A percentile compares a stretch with the other conserved stretches of the same genome.
Conservation (phyloP, 2,329 filamentous ascomycete genomes). For the Pestalotiopsis sp. region DNA sequence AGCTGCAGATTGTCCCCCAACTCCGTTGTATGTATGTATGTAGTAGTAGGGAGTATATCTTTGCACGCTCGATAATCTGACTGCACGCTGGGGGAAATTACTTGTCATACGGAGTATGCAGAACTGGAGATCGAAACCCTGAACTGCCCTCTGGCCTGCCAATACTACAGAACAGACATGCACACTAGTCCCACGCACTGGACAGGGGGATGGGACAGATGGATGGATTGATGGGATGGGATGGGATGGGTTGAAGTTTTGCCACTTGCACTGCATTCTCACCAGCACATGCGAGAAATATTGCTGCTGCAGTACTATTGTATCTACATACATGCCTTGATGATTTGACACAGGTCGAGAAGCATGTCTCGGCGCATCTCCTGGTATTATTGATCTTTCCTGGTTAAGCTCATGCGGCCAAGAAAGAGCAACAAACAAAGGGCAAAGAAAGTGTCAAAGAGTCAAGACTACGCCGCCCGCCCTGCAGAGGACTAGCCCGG, state of each 20-base stretch:
- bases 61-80: neutral
- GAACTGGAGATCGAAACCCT: neutral
- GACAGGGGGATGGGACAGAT: neutral
- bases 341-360: neutral
- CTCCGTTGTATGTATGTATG: no score
- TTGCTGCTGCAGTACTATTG: neutral
- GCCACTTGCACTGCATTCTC: neutral
- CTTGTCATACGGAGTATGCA: constrained; percentile 6
- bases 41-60: neutral
- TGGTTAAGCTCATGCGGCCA: neutral
- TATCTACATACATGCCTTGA: neutral
- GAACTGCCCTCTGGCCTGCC: neutral
- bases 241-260: neutral
- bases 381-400: neutral
- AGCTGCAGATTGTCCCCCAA: neutral
- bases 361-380: neutral
- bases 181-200: neutral
- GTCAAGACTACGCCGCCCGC: no score
- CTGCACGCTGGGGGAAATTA: neutral
- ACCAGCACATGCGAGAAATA: neutral
- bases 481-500: neutral
- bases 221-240: no score
- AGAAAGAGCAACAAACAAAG: neutral
- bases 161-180: neutral
- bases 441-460: no score